phyloP scores from a whole-genome alignment of 140 eudicot genomes.

The Erigeron philadelphicus region DNA sequence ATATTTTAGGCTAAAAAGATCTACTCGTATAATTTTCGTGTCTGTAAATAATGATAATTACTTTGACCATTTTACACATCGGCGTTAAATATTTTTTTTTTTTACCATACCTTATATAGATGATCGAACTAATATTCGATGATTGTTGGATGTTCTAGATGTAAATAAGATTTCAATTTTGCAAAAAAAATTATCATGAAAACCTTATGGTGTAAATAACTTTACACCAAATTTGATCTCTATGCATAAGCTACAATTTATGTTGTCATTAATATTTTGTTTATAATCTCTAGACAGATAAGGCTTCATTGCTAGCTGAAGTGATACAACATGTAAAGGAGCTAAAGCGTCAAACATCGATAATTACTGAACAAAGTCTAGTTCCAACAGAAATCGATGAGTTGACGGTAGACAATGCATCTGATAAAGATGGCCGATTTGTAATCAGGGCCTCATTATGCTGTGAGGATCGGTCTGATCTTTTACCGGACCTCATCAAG shows the following conservation, averaged over 20 bases:
- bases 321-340: conserved; percentile 93
- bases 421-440: conserved; percentile 52
- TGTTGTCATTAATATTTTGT: conserved; percentile 2
- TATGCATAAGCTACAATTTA: not conserved
- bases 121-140: too few species aligned
- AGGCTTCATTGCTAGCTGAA: conserved; percentile 96
- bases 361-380: conserved; percentile 56
- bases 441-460: conserved; percentile 76
- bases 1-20: too few species aligned
- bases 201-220: too few species aligned
- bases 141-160: too few species aligned
- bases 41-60: too few species aligned
- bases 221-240: too few species aligned
- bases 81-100: too few species aligned
- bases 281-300: conserved; percentile 61
- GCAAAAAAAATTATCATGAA: too few species aligned
- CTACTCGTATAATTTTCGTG: too few species aligned
- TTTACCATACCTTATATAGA: too few species aligned
- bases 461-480: conserved; percentile 79
- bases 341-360: conserved; percentile 71
- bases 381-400: conserved; percentile 83
- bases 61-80: too few species aligned
- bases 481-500: conserved; percentile 77
- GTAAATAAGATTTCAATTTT: too few species aligned
- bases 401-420: conserved; percentile 56